phyloP scores from a whole-genome alignment of 352 stramenopile species.

The Sclerospora graminicola region DNA sequence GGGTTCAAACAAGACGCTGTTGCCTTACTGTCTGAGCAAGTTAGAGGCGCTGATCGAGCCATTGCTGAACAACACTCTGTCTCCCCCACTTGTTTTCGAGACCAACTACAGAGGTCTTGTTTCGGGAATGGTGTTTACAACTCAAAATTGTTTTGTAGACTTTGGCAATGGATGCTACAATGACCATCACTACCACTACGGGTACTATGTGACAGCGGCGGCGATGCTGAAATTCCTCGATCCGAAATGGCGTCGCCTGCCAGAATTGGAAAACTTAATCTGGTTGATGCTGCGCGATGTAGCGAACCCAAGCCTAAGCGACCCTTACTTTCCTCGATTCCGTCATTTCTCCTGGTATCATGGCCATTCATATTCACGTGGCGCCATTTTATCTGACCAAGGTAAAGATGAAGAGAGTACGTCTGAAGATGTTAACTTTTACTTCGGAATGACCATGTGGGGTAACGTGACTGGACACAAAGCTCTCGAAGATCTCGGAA shows the following conservation, averaged over 20 bases:
- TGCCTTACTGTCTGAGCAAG: constrained; percentile 43
- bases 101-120: constrained; percentile 52
- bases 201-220: constrained; percentile 55
- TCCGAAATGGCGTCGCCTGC: constrained; percentile 43
- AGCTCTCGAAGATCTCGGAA: constrained; percentile 54
- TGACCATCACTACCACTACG: constrained; percentile 79
- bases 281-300: constrained; percentile 65
- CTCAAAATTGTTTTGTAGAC: constrained; percentile 38
- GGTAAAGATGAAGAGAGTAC: constrained; percentile 72
- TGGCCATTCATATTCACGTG: constrained; percentile 68
- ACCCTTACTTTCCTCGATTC: constrained; percentile 53
- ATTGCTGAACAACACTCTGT: constrained; percentile 47
- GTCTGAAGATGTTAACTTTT: constrained; percentile 75
- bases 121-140: constrained; percentile 34
- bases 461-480: constrained; percentile 43
- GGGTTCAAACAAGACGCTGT: constrained; percentile 32
- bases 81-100: constrained; percentile 48
- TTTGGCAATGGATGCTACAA: constrained; percentile 79
- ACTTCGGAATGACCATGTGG: constrained; percentile 74
- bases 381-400: constrained; percentile 41
- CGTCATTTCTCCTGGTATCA: constrained; percentile 71
- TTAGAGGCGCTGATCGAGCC: constrained; percentile 42
- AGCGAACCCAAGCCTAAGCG: constrained; percentile 40
- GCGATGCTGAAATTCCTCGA: constrained; percentile 58
- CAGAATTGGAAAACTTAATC: constrained; percentile 46